Evolutionary conservation across 345 rosid genomes (phyloP).

Genomic region (Brassica carinata): DNA sequence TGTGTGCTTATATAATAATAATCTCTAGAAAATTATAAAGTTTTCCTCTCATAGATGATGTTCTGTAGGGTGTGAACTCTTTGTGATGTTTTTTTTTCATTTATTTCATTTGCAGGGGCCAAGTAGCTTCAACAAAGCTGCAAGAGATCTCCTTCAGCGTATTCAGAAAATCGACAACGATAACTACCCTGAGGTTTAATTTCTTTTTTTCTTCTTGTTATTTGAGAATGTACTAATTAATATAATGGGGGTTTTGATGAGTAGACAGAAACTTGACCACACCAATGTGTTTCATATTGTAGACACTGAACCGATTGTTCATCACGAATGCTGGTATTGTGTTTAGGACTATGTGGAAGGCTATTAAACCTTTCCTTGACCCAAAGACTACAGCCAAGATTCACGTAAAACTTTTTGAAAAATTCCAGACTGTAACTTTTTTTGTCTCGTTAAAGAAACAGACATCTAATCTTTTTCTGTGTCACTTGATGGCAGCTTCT

Average conservation of each 20-base stretch:
- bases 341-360: constrained; percentile 81
- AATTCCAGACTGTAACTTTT: not conserved
- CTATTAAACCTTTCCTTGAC: constrained; percentile 78
- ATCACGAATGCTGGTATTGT: constrained; percentile 95
- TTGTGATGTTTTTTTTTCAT: not conserved
- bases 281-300: constrained; percentile 16
- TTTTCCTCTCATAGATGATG: not conserved
- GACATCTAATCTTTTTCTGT: not conserved
- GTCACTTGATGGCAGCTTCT: constrained; percentile 58
- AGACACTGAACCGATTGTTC: constrained; percentile 96
- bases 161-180: constrained; percentile 77
- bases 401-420: constrained; percentile 55
- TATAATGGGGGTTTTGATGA: not conserved
- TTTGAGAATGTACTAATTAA: not conserved
- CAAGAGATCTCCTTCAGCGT: constrained; percentile 70
- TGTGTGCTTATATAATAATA: not conserved
- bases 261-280: not conserved
- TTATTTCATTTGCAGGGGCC: constrained; percentile 54
- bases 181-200: constrained; percentile 78
- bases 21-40: not conserved
- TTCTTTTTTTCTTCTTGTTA: constrained; percentile 6
- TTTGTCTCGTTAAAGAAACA: not conserved
- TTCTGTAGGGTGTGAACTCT: not conserved
- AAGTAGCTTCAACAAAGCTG: constrained; percentile 70
- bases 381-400: constrained; percentile 93